Base-by-base conservation (phyloP, 208 protist genomes). In the Wallacemonas sp. region DNA sequence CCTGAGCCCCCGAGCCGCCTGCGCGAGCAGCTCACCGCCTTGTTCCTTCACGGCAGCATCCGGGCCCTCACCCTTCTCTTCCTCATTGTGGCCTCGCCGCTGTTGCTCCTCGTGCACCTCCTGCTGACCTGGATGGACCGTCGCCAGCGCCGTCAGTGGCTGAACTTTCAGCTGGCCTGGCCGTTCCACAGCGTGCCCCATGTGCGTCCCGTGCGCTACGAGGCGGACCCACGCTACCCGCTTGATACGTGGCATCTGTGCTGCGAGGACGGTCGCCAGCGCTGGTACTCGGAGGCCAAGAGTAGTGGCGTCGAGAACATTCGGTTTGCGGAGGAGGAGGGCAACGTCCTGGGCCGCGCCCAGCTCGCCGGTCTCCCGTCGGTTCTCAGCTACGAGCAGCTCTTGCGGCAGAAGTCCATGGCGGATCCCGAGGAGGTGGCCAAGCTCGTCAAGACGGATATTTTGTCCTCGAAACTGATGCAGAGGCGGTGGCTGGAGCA, bases 181-280 rank as follows among this genome's bases (percentile, higher is more conserved):
- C 67, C 67, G n/a, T 62, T 68, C 52, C 41, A 69, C 29, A 82
- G 66, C 57, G 70, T 82, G 0, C 78, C 78, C 11, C 82, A 84
- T 49, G 75, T 81, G 4, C 61, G 82, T n/a, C 66, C 63, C 14
- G 50, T 82, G 63, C 54, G 62, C 36, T 64, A 76, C 38, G 31
- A 48, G 14, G 57, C 73, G 16, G 65, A 73, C 42, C 10, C 22
- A 2, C 31, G 67, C 8, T 93, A 91, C 65, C 84, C 87, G 0
- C 54, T 93, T 32, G 77, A 81, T 23, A 55, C 71, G 22, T 96
- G 91, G 91, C 87, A 92, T 59, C 68, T 96, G 59, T 79, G 80
- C 54, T 93, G 86, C 61, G 91, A 96, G 66, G 91, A 96, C 31
- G 91, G 91, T 0, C 87, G 91, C 2, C 91, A 96, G 78, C 86